Evolutionary conservation across 768 basidiomycete species (phyloP).

Genomic region (Lactifluus echinatus): DNA sequence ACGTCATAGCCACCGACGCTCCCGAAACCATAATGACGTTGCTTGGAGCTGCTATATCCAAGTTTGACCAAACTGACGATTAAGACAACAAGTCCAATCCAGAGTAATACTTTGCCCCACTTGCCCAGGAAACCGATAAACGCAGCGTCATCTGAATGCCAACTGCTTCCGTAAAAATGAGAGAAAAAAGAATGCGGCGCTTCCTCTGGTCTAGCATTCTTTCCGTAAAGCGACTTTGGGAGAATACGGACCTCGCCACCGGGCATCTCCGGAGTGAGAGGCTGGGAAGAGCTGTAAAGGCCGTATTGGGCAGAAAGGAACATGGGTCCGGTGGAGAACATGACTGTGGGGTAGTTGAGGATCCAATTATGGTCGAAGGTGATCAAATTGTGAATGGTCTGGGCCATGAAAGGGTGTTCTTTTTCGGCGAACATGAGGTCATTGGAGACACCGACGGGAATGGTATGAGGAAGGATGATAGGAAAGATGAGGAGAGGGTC

Average conservation of each 20-base stretch:
- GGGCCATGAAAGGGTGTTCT: slow-evolving; percentile 80
- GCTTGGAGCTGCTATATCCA: slow-evolving; percentile 43
- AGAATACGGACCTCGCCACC: slow-evolving; percentile 76
- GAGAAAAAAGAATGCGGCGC: slow-evolving; percentile 89
- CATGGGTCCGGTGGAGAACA: slow-evolving; percentile 99
- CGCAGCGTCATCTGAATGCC: slow-evolving; percentile 98
- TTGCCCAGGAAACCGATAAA: slow-evolving; percentile 88
- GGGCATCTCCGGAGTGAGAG: slow-evolving; percentile 42
- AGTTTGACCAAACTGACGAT: slow-evolving; percentile 58
- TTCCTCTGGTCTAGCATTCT: slow-evolving; percentile 78
- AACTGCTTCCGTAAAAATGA: slow-evolving; percentile 97
- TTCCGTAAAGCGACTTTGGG: slow-evolving; percentile 96
- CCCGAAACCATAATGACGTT: slow-evolving; percentile 50
- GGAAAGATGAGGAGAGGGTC: slow-evolving; percentile 82
- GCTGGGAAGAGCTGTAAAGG: slow-evolving; percentile 66
- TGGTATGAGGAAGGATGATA: slow-evolving; percentile 89
- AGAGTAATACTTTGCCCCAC: slow-evolving; percentile 87
- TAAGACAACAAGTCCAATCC: slow-evolving; percentile 66
- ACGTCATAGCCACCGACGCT: slow-evolving; percentile 71
- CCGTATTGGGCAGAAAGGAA: slow-evolving; percentile 94
- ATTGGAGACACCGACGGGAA: slow-evolving; percentile 95
- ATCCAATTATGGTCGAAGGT: slow-evolving; percentile 92
- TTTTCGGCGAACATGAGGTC: slow-evolving; percentile 92
- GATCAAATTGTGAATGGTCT: slow-evolving; percentile 85
- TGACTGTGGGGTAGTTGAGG: slow-evolving; percentile 98